Percentiles rank a stretch among this genome's conserved stretches.
Conservation (phyloP, 2,329 filamentous ascomycete genomes). For the Berkeleyomyces rouxiae region DNA sequence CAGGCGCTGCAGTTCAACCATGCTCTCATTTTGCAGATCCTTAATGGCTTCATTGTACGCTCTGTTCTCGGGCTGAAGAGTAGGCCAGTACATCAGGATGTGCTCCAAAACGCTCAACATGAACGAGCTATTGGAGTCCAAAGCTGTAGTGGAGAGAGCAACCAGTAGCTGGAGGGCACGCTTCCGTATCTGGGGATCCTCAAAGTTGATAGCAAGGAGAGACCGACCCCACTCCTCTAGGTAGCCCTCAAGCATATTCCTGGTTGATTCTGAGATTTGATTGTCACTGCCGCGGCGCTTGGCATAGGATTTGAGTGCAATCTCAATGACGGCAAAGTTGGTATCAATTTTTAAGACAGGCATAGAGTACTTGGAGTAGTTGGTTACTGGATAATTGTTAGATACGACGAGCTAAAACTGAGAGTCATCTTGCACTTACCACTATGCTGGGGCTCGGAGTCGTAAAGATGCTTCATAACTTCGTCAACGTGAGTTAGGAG, state of each 20-base stretch:
- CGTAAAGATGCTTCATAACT: slow-evolving; percentile 60
- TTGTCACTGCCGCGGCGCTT: slow-evolving; percentile 43
- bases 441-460: slow-evolving; percentile 48
- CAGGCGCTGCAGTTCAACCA: slow-evolving; percentile 73
- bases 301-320: slow-evolving; percentile 72
- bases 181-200: slow-evolving; percentile 74
- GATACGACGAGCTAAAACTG: neutral
- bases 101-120: slow-evolving; percentile 84
- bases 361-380: slow-evolving; percentile 52
- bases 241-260: slow-evolving; percentile 29
- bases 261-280: slow-evolving; percentile 3
- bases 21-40: slow-evolving; percentile 69
- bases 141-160: slow-evolving; percentile 64
- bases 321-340: slow-evolving; percentile 77
- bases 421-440: slow-evolving; percentile 27
- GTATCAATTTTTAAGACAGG: slow-evolving; percentile 70
- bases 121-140: slow-evolving; percentile 62
- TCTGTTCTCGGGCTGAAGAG: slow-evolving; percentile 50
- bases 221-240: slow-evolving; percentile 58
- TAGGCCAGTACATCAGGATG: slow-evolving; percentile 69
- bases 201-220: slow-evolving; percentile 53
- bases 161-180: slow-evolving; percentile 68
- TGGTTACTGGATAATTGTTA: slow-evolving; percentile 25
- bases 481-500: slow-evolving; percentile 67
- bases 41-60: slow-evolving; percentile 79